These are phyloP conservation scores for Penicillium arizonense DNA, from an alignment of 495 filamentous ascomycete species.

Conservation along the genomic window DNA sequence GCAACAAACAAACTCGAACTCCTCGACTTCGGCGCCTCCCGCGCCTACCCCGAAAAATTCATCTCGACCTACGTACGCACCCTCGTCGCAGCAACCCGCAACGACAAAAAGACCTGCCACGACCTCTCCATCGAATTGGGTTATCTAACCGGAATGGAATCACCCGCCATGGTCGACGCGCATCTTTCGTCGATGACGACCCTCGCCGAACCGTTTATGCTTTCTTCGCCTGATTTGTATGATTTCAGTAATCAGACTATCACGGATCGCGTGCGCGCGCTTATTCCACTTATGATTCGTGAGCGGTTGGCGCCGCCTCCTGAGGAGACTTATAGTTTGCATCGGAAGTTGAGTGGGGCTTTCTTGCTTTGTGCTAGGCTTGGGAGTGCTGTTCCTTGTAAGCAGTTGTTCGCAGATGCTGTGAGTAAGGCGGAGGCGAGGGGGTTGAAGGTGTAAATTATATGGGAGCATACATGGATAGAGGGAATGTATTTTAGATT, in stretches of 20 bases:
- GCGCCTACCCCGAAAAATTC: conserved; percentile 80
- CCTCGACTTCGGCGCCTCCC: conserved; percentile 90
- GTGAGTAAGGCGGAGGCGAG: conserved; percentile 46
- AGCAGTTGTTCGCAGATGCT: conserved; percentile 74
- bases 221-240: conserved; percentile 75
- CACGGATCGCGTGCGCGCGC: conserved; percentile 79
- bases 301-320: conserved; percentile 88
- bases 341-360: conserved; percentile 93
- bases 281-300: conserved; percentile 89
- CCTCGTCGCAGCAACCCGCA: conserved; percentile 70
- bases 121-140: conserved; percentile 77
- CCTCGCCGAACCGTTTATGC: conserved; percentile 86
- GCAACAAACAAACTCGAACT: conserved; percentile 74
- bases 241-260: conserved; percentile 94
- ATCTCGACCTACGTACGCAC: conserved; percentile 74
- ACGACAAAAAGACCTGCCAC: conserved; percentile 61
- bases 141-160: conserved; percentile 89
- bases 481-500: too few species aligned
- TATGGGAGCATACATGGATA: too few species aligned
- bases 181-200: conserved; percentile 80
- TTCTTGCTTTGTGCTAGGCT: conserved; percentile 88
- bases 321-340: conserved; percentile 96
- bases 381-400: conserved; percentile 77
- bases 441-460: conserved; percentile 8
- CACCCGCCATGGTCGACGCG: conserved; percentile 77